Evolutionary conservation across 2,329 filamentous ascomycete genomes (phyloP), one percentile per base, ranked within the genome.

Genomic region (Alternaria atra): DNA sequence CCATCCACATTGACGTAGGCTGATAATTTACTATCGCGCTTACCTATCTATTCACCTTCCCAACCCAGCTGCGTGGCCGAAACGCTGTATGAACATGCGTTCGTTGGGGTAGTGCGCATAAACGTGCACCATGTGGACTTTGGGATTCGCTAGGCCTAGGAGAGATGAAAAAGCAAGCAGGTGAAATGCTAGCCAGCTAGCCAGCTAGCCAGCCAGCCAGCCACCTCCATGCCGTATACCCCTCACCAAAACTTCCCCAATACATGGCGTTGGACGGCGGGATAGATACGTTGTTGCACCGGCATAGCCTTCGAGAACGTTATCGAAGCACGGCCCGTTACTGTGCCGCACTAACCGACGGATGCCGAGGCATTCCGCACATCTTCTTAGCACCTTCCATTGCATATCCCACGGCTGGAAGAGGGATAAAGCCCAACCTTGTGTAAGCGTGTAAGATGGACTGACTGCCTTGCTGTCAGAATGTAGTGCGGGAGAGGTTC

Each of bases 301-400:
- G 46, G 46, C 46, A 13, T 27, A n/a, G 7, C 2, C 40, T 58
- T 53, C 48, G 9, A 52, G 48, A 58, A 58, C n/a, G 9, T 10
- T 30, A 42, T 55, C 34, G 50, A 58, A 47, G 51, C 20, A 37
- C 39, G 23, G 32, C 15, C 55, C 55, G 55, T 37, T 46, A 23
- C 48, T 53, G 44, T 51, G 53, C 64, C 56, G 61, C 61, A 43
- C 32, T 29, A 52, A 27, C 60, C 60, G 60, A 51, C 9, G 37
- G 32, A 67, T 70, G 54, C 69, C 70, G 69, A 57, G 53, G 50
- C 52, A 68, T 67, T 65, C 70, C 64, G 68, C 60, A 48, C 27
- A 13, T 48, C 59, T 68, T 67, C 58, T 61, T 35, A 42, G 37
- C 51, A 68, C 61, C 64, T 71, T 69, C 67, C 52, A 68, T 63